Evolutionary conservation across 164 flowering plant genomes (phyloP).

Genomic region (Houttuynia cordata): DNA sequence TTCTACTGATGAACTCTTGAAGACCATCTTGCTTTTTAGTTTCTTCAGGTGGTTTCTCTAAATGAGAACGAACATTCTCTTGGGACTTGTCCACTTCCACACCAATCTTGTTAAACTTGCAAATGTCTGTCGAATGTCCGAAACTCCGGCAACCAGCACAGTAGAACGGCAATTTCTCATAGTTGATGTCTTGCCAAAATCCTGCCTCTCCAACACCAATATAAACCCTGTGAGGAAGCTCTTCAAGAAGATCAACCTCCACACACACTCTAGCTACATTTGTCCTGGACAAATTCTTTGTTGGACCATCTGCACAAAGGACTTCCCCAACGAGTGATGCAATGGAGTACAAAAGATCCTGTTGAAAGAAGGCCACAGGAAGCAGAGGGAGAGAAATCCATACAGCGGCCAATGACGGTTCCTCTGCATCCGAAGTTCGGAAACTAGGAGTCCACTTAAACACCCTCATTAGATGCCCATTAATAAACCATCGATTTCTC

Average conservation of each 20-base stretch:
- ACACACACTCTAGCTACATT: slow-evolving; percentile 1
- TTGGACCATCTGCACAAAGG: neutral
- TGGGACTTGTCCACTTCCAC: too few relatives aligned
- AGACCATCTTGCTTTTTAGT: too few relatives aligned
- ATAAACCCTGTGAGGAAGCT: neutral
- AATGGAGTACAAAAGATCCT: slow-evolving; percentile 1
- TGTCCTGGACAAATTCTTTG: neutral
- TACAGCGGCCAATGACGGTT: neutral
- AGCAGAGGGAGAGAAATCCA: neutral
- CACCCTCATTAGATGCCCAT: slow-evolving; percentile 1
- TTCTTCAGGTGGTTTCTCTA: too few relatives aligned
- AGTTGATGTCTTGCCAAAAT: neutral
- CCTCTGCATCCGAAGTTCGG: neutral
- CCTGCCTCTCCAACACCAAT: neutral
- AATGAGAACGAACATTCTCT: too few relatives aligned
- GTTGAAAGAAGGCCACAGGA: neutral
- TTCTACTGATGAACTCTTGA: too few relatives aligned
- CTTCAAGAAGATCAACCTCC: slow-evolving; percentile 2
- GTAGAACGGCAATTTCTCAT: slow-evolving; percentile 1
- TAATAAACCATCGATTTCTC: neutral
- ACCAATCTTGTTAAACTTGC: neutral
- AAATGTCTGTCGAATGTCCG: neutral
- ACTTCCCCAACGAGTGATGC: neutral
- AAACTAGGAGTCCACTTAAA: slow-evolving; percentile 1
- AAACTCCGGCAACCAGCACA: neutral